These are phyloP conservation scores for Kodamaea sp. DNA, from an alignment of 1,139 yeast species.

Conservation along the genomic window DNA sequence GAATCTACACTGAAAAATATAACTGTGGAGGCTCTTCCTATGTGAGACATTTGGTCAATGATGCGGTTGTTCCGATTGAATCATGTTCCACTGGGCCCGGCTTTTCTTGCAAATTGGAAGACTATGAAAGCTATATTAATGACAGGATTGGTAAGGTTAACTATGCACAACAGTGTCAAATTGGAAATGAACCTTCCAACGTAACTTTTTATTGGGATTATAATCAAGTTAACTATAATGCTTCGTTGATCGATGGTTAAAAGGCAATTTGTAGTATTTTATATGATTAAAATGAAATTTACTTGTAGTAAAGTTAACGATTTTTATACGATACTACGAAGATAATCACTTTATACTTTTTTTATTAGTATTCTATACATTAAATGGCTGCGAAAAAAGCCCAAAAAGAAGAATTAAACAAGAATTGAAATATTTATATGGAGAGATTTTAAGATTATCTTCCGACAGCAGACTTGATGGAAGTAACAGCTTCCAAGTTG, in stretches of 20 bases:
- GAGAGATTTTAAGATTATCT: constrained; percentile 8
- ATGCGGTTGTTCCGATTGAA: constrained; percentile 27
- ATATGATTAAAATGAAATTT: too few species aligned
- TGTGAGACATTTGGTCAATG: constrained; percentile 27
- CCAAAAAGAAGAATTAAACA: too few species aligned
- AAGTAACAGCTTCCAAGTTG: constrained; percentile 21
- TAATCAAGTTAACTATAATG: constrained; percentile 24
- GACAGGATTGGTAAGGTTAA: constrained; percentile 18
- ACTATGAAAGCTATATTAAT: constrained; percentile 20
- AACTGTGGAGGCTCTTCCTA: constrained; percentile 21
- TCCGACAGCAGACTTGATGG: constrained; percentile 20
- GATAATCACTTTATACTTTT: too few species aligned
- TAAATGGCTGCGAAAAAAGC: too few species aligned
- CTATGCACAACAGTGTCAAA: constrained; percentile 19
- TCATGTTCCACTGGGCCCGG: constrained; percentile 31
- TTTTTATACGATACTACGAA: too few species aligned
- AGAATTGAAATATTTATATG: too few species aligned
- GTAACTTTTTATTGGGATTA: constrained; percentile 32
- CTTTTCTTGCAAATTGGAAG: constrained; percentile 27
- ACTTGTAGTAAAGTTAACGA: too few species aligned
- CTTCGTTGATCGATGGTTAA: constrained; percentile 15
- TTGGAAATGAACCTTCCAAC: constrained; percentile 12
- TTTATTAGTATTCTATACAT: too few species aligned
- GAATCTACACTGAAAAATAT: constrained; percentile 26
- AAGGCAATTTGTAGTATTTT: too few species aligned